phyloP scores from a whole-genome alignment of 805 yeast species.

The Scheffersomyces lignosus region DNA sequence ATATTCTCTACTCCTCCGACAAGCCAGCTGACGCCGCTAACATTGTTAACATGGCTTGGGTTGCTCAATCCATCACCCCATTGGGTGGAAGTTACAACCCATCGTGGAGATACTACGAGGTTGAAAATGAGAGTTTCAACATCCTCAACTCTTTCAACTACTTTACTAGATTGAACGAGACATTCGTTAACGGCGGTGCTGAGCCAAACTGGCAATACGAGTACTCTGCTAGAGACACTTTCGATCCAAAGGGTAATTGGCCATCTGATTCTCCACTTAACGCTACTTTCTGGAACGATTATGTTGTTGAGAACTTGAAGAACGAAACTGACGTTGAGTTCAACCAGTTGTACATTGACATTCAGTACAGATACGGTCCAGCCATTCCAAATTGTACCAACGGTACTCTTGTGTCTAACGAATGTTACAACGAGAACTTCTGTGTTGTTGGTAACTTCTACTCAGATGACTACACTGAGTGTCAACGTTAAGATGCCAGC shows the following conservation, averaged over 20 bases:
- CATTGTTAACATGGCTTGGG: slow-evolving; percentile 58
- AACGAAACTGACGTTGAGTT: slow-evolving; percentile 35
- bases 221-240: slow-evolving; percentile 63
- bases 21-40: slow-evolving; percentile 32
- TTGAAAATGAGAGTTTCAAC: slow-evolving; percentile 59
- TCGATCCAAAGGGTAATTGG: slow-evolving; percentile 54
- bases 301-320: slow-evolving; percentile 48
- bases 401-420: slow-evolving; percentile 11
- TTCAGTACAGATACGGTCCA: slow-evolving; percentile 57
- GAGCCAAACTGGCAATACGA: slow-evolving; percentile 66
- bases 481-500: slow-evolving; percentile 5
- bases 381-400: slow-evolving; percentile 48
- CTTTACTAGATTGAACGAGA: slow-evolving; percentile 59
- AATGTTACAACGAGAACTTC: slow-evolving; percentile 28
- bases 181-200: slow-evolving; percentile 50
- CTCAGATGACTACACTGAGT: slow-evolving; percentile 22
- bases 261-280: slow-evolving; percentile 59
- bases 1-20: slow-evolving; percentile 52
- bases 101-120: slow-evolving; percentile 70
- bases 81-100: slow-evolving; percentile 56
- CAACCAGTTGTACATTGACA: slow-evolving; percentile 51
- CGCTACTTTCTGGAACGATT: slow-evolving; percentile 64
- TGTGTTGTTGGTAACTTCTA: slow-evolving; percentile 42
- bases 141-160: slow-evolving; percentile 60
- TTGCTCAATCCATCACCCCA: slow-evolving; percentile 68